Base-by-base conservation (phyloP, 1,284 basidiomycete genomes). In the Irpex sp. region DNA sequence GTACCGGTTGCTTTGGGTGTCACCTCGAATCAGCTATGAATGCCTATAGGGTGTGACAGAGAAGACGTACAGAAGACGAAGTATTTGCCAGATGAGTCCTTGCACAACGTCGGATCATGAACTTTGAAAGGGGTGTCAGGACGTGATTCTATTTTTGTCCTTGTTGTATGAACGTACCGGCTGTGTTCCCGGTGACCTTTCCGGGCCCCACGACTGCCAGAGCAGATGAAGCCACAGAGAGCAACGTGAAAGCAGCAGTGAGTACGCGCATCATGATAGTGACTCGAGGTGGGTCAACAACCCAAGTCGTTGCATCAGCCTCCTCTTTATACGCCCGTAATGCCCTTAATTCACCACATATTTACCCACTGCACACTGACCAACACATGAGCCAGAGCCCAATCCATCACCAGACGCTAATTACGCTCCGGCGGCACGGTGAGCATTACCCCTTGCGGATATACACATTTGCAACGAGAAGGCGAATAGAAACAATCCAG, bases 81-180 rank as follows among this genome's bases (percentile, higher is more conserved):
- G 65, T 82, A 85, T 65, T 73, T 83, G 54, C 83, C 83, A 48
- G 69, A 71, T 55, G 73, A 75, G 68, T 84, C 82, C 65, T 81
- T 83, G 74, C 83, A 85, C 71, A 85, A 79, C 0, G 81, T 79
- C 19, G 82, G 82, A 68, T 82, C 49, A 17, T 81, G 80, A 78
- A 57, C 5, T 79, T 60, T 31, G 40, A 36, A 40, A 31, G n/a
- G 36, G 7, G 15, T 47, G 11, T 57, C 60, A 26, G 19, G 7
- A 26, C 21, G 21, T 3, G 26, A 26, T 26, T 26, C 26, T 26
- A 26, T 3, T 26, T 26, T 26, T 26, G 3, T 2, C 26, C 26
- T 4, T 26, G 65, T 65, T 47, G 64, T 65, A 47, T 66, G 65
- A 4, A 68, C 49, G 11, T 51, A 51, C 49, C 67, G 4, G 76